Evolutionary conservation across 257 asterid genomes (phyloP).

Genomic region (Solanum tarapatanum): DNA sequence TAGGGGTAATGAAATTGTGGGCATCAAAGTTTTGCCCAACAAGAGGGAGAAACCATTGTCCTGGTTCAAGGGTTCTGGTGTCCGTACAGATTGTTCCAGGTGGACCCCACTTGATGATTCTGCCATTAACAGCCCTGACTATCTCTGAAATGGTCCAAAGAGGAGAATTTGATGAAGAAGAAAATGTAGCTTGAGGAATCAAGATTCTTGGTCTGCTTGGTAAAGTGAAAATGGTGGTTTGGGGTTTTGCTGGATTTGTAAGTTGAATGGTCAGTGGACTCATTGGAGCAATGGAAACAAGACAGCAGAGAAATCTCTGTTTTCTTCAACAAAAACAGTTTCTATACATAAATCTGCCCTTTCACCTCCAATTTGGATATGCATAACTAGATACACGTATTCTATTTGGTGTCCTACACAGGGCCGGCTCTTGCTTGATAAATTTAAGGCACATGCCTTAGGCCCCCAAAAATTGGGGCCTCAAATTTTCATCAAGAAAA

Average conservation of each 20-base stretch:
- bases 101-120: constrained; percentile 12
- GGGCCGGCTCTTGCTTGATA: too few species aligned
- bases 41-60: constrained; percentile 26
- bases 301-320: not conserved
- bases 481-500: too few species aligned
- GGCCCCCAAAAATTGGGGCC: too few species aligned
- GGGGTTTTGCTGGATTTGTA: not conserved
- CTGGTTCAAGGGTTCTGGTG: constrained; percentile 22
- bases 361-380: too few species aligned
- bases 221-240: not conserved
- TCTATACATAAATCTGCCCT: too few species aligned
- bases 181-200: not conserved
- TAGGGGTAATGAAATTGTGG: constrained; percentile 16
- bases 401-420: rapidly evolving
- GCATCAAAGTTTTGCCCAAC: constrained; percentile 20
- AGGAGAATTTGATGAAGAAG: not conserved
- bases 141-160: constrained; percentile 18
- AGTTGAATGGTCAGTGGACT: not conserved
- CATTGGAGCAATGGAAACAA: not conserved
- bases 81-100: constrained; percentile 22
- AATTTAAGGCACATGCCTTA: too few species aligned
- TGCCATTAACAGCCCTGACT: constrained; percentile 9
- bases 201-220: not conserved
- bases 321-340: not conserved
- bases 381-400: rapidly evolving